Percentiles rank a stretch among this genome's conserved stretches.
These are phyloP conservation scores for Psilocybe tampanensis DNA, from an alignment of 768 basidiomycete species.

Conservation along the genomic window DNA sequence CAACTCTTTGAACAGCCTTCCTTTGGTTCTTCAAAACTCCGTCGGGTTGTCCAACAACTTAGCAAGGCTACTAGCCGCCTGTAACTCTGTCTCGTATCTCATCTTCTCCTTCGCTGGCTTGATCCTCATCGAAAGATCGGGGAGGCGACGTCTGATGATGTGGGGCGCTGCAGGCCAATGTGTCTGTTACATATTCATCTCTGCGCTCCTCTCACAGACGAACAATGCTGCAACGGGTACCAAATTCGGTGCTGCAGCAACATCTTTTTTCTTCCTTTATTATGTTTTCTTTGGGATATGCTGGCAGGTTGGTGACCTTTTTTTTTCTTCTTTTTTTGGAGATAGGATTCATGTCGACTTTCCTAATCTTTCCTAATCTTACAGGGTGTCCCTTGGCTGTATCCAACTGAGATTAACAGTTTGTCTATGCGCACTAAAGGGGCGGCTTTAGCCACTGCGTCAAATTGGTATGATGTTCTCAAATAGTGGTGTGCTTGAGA, in stretches of 20 bases:
- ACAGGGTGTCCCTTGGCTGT: constrained; percentile 52
- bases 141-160: constrained; percentile 54
- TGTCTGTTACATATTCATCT: constrained; percentile 47
- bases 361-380: no score
- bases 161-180: constrained; percentile 54
- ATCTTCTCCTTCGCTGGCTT: constrained; percentile 49
- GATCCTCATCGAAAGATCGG: constrained; percentile 48
- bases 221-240: constrained; percentile 30
- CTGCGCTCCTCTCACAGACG: constrained; percentile 40
- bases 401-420: constrained; percentile 54
- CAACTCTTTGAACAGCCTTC: constrained; percentile 32
- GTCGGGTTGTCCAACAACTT: constrained; percentile 53
- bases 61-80: constrained; percentile 49
- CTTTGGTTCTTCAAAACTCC: constrained; percentile 51
- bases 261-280: constrained; percentile 52
- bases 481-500: no score
- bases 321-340: not conserved
- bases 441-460: constrained; percentile 48
- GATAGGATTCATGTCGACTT: not conserved
- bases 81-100: constrained; percentile 54
- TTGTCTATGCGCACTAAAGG: constrained; percentile 53
- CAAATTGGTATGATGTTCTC: constrained; percentile 40
- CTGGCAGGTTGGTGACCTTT: constrained; percentile 45
- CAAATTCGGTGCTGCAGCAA: constrained; percentile 45
- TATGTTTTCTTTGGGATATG: constrained; percentile 54